Base-by-base conservation (phyloP, 192 early-diverging fungal genomes). In the Entomortierella chlamydospora region DNA sequence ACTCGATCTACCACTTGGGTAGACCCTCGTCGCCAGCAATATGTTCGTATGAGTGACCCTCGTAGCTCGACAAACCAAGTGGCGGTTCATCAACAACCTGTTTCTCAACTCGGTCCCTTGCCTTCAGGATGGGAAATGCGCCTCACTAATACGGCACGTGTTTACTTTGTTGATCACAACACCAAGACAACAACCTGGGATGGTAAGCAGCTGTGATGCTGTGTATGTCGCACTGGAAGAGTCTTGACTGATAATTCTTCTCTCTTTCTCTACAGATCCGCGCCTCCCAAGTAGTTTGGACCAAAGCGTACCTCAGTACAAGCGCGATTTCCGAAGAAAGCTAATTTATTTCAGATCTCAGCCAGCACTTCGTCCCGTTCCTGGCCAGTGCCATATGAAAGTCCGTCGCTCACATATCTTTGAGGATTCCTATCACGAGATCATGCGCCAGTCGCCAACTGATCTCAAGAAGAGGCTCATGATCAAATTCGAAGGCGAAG, bases 61-160 rank as follows among this genome's bases (percentile, higher is more conserved):
- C 76, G 77, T n/a, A 78, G 82, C 41, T 64, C 90, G 0, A 83
- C 86, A 20, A 85, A 81, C 34, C 89, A 90, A 54, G 83, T 92
- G 29, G 86, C 87, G 9, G 73, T 89, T 17, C 92, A 92, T 72
- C 89, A 91, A 45, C 92, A 94, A 65, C 90, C 91, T 20, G 82
- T 90, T 8, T 87, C 90, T 2, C 87, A 91, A 33, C 83, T 99
- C 8, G 97, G 97, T 0, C 93, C 96, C 51, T 82, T 99, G 66
- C 98, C 98, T 18, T 94, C 93, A 41, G 97, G 97, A 23, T 99
- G 98, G 98, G 98, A 99, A 76, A 98, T 99, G 97, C 91, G 97
- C 20, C 87, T 96, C 54, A 99, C 96, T 12, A 93, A 91, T 67
- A 97, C 95, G 22, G 97, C 95, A 15, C 84, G 95, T 23, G 94